A percentile compares a stretch with the other conserved stretches of the same genome.
phyloP scores from a whole-genome alignment of 225 moss, liverwort and hornwort genomes.

The Polytrichum formosum region DNA sequence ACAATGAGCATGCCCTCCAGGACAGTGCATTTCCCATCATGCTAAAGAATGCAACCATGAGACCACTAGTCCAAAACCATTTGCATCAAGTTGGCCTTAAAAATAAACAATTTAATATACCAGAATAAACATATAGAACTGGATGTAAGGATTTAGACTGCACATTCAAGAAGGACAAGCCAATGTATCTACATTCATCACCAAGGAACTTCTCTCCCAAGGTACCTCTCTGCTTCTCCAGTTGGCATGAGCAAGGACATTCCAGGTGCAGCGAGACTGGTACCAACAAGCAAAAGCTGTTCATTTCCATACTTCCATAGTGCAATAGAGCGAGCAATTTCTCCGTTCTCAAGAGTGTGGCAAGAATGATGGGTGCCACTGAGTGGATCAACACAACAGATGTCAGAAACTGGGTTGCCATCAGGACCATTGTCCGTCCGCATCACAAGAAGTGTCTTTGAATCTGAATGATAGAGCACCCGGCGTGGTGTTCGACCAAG shows the following conservation, averaged over 20 bases:
- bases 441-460: slow-evolving; percentile 86
- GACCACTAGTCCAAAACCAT: too few species aligned
- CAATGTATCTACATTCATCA: not conserved
- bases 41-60: too few species aligned
- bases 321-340: slow-evolving; percentile 82
- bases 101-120: too few species aligned
- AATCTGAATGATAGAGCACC: slow-evolving; percentile 75
- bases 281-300: slow-evolving; percentile 85
- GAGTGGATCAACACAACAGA: slow-evolving; percentile 95
- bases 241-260: slow-evolving; percentile 45
- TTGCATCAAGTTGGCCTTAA: too few species aligned
- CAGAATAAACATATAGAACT: too few species aligned
- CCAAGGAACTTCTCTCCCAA: slow-evolving; percentile 9
- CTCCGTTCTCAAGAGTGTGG: slow-evolving; percentile 81
- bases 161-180: not conserved
- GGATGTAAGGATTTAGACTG: too few species aligned
- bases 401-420: slow-evolving; percentile 61
- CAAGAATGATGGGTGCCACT: slow-evolving; percentile 74
- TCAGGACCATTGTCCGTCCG: slow-evolving; percentile 57
- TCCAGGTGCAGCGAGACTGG: slow-evolving; percentile 56
- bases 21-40: too few species aligned
- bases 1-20: too few species aligned
- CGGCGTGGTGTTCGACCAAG: slow-evolving; percentile 81
- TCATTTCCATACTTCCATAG: slow-evolving; percentile 73
- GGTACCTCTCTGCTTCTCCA: slow-evolving; percentile 86